Conservation (phyloP, 352 stramenopile genomes). For the Phytopythium oedochilum region DNA sequence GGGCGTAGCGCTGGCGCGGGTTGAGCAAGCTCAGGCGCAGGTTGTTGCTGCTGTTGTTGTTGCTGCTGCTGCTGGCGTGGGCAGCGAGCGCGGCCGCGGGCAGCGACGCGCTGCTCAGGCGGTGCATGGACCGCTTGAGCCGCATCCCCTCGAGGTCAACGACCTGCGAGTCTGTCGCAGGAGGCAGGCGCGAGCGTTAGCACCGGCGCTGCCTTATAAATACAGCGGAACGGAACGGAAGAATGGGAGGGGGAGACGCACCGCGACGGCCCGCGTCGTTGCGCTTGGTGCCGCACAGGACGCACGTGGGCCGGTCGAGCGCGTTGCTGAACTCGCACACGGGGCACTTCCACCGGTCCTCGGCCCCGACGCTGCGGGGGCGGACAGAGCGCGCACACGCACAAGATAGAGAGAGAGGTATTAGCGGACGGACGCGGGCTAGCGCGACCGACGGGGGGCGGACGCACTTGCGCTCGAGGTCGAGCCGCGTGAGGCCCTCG, state of each 20-base stretch:
- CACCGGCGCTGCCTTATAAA: too few relatives aligned
- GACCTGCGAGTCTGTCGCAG: slow-evolving; percentile 2
- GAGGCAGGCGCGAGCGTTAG: too few relatives aligned
- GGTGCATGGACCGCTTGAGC: slow-evolving; percentile 15
- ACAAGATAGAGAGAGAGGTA: too few relatives aligned
- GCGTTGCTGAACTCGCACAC: slow-evolving; percentile 81
- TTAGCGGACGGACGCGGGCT: too few relatives aligned
- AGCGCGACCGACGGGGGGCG: too few relatives aligned
- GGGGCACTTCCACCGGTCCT: slow-evolving; percentile 72
- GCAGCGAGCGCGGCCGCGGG: slow-evolving; percentile 8
- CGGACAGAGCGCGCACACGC: too few relatives aligned
- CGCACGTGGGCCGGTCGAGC: slow-evolving; percentile 49
- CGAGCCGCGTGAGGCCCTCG: slow-evolving; percentile 62
- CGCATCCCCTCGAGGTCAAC: slow-evolving; percentile 6
- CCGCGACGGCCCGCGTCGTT: slow-evolving; percentile 4
- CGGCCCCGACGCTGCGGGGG: slow-evolving; percentile 23
- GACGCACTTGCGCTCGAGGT: slow-evolving; percentile 66
- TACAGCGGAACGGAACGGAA: too few relatives aligned
- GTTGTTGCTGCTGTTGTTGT: slow-evolving; percentile 13
- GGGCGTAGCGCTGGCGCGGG: slow-evolving; percentile 66
- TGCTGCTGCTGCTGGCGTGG: too few relatives aligned
- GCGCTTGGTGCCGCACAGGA: slow-evolving; percentile 74
- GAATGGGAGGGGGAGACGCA: not conserved
- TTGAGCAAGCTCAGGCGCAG: slow-evolving; percentile 63
- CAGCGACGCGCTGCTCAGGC: slow-evolving; percentile 5